phyloP scores from a whole-genome alignment of 2,329 filamentous ascomycete species.

The Epichloe glyceriae region DNA sequence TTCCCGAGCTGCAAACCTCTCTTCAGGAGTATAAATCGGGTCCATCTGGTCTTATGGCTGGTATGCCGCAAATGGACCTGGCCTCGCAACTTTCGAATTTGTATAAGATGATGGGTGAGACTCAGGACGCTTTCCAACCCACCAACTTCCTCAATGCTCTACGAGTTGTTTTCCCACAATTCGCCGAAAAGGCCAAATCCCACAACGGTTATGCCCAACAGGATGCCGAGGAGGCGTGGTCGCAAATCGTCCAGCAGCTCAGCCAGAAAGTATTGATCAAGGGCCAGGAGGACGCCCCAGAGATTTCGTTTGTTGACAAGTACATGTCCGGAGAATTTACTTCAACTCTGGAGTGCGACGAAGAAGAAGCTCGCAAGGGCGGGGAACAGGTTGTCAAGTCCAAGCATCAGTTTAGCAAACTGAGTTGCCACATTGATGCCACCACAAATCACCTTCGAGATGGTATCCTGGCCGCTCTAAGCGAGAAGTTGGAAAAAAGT shows the following conservation, averaged over 20 bases:
- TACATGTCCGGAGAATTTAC: constrained; percentile 79
- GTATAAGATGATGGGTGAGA: constrained; percentile 81
- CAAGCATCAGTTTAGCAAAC: constrained; percentile 67
- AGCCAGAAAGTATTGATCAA: constrained; percentile 63
- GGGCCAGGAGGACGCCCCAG: constrained; percentile 32
- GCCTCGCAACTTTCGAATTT: constrained; percentile 67
- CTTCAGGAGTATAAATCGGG: constrained; percentile 44
- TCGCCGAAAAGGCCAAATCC: constrained; percentile 75
- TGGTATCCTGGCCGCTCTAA: constrained; percentile 68
- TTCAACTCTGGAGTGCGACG: constrained; percentile 70
- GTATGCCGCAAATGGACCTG: constrained; percentile 48
- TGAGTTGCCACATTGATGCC: constrained; percentile 88
- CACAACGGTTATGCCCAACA: constrained; percentile 89
- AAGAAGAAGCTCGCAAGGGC: constrained; percentile 58
- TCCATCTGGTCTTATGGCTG: constrained; percentile 28
- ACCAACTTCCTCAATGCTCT: constrained; percentile 71
- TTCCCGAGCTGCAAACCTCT: constrained; percentile 80
- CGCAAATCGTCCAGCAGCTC: constrained; percentile 78
- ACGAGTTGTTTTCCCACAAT: constrained; percentile 74
- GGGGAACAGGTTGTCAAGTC: constrained; percentile 57
- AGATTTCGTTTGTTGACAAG: constrained; percentile 70
- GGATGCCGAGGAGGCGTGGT: constrained; percentile 97
- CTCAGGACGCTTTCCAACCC: constrained; percentile 76
- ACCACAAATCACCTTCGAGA: constrained; percentile 84
- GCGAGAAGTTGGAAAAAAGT: constrained; percentile 88